Evolutionary conservation across 352 stramenopile genomes (phyloP).

Genomic region (Globisporangium uncinulatum): DNA sequence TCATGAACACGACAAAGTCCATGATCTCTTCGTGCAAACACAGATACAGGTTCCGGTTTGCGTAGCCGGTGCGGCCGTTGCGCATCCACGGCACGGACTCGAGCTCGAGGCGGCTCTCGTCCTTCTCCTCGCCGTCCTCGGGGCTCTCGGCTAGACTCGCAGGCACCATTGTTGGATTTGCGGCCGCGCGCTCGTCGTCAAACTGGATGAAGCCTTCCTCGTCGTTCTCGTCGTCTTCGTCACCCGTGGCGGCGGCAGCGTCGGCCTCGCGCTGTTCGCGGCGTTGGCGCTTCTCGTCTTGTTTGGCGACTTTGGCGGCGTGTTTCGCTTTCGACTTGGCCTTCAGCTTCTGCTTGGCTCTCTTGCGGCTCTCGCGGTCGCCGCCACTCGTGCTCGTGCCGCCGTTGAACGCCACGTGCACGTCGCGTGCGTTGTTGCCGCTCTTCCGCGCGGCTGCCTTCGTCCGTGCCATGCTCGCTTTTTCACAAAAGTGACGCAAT

Average conservation of each 20-base stretch:
- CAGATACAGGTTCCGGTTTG: constrained; percentile 70
- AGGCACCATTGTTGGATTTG: too few relatives aligned
- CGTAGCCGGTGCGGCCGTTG: constrained; percentile 41
- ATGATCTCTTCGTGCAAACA: constrained; percentile 95
- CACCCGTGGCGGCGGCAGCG: constrained; percentile 2
- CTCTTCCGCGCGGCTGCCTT: constrained; percentile 29
- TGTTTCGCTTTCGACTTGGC: constrained; percentile 49
- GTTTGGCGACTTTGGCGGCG: constrained; percentile 43
- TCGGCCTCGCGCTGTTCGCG: constrained; percentile 7
- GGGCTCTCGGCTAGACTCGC: too few relatives aligned
- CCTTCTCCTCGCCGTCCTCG: too few relatives aligned
- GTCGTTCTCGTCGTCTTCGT: constrained; percentile 17
- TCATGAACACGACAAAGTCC: constrained; percentile 91
- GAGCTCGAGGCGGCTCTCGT: too few relatives aligned
- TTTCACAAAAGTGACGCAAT: not conserved
- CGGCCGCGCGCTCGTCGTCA: not conserved
- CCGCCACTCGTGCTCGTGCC: not conserved
- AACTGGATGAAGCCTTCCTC: constrained; percentile 59
- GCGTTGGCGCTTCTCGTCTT: constrained; percentile 33
- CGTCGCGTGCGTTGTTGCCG: constrained; percentile 25
- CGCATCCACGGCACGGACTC: too few relatives aligned
- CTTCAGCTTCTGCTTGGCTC: constrained; percentile 53
- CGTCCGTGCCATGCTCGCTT: constrained; percentile 35
- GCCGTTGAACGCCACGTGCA: constrained; percentile 18
- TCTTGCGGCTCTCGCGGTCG: constrained; percentile 24